phyloP scores from a whole-genome alignment of 2,329 filamentous ascomycete species.

The Capronia americana region DNA sequence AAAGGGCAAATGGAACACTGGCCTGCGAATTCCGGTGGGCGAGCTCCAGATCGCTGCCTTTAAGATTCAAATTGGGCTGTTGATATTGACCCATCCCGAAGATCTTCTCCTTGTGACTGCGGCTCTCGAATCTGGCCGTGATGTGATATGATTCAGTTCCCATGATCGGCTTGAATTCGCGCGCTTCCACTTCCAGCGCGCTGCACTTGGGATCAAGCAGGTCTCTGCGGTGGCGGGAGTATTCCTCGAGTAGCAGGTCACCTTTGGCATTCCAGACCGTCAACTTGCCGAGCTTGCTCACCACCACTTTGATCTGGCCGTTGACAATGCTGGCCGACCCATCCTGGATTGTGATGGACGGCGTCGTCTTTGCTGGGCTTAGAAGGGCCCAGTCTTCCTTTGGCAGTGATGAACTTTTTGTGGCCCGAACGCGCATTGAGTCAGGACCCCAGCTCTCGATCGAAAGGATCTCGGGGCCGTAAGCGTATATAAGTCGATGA shows the following conservation, averaged over 20 bases:
- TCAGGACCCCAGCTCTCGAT: too few species aligned
- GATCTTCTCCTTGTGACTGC: conserved; percentile 62
- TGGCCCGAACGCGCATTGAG: too few species aligned
- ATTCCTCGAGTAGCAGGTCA: conserved; percentile 60
- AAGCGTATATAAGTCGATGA: too few species aligned
- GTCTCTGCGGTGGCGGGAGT: conserved; percentile 58
- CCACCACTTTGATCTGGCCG: conserved; percentile 55
- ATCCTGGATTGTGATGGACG: conserved; percentile 3
- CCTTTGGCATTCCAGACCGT: conserved; percentile 52
- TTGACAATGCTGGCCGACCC: conserved; percentile 43
- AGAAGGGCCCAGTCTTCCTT: too few species aligned
- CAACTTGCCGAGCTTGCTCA: conserved; percentile 58
- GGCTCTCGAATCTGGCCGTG: conserved; percentile 64
- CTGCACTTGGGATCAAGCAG: conserved; percentile 64
- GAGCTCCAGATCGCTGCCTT: conserved; percentile 67
- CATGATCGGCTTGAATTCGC: conserved; percentile 62
- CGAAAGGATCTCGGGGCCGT: too few species aligned
- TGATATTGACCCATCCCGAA: conserved; percentile 74
- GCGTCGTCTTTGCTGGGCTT: too few species aligned
- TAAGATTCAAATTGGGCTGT: conserved; percentile 66
- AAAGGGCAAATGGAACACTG: conserved; percentile 67
- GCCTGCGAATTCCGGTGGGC: conserved; percentile 71
- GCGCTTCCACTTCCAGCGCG: conserved; percentile 62
- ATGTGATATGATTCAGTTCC: conserved; percentile 60
- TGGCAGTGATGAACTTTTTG: too few species aligned